Conservation (phyloP, 495 filamentous ascomycete species). For the Xylaria cubensis region DNA sequence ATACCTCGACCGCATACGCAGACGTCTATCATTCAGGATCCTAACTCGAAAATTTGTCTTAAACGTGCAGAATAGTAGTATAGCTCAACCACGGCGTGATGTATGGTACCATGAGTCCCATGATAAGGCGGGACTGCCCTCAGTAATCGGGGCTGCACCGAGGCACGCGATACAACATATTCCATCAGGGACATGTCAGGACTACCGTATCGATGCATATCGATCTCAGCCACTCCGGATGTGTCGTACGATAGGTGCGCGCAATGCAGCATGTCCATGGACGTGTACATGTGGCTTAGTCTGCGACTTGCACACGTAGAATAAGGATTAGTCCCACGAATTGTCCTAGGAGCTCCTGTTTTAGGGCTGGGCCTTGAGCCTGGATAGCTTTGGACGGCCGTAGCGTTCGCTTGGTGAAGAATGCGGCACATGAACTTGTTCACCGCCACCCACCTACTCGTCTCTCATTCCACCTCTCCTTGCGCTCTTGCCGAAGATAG, state of each 20-base stretch:
- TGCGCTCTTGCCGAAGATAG: constrained; percentile 78
- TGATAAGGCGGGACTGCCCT: not conserved
- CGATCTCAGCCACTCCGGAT: not conserved
- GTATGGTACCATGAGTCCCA: not conserved
- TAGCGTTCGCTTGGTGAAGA: not conserved
- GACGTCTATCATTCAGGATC: too few species aligned
- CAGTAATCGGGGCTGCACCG: not conserved
- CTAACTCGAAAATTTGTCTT: not conserved
- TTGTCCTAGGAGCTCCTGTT: not conserved
- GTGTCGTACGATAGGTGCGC: too few species aligned
- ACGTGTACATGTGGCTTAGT: not conserved
- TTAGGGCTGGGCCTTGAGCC: not conserved
- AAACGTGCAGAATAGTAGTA: not conserved
- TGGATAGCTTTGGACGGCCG: not conserved
- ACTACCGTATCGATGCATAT: not conserved
- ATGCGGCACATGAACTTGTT: not conserved
- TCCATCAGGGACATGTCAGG: not conserved
- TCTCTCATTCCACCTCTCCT: constrained; percentile 93
- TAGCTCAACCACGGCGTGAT: not conserved
- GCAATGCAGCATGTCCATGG: not conserved
- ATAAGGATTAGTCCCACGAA: not conserved
- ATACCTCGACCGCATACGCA: not conserved
- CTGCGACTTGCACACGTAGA: not conserved
- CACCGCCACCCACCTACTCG: constrained; percentile 90
- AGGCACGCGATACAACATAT: not conserved